A percentile compares a stretch with the other conserved stretches of the same genome.
phyloP scores from a whole-genome alignment of 495 filamentous ascomycete genomes.

The Aspergillus indologenus region DNA sequence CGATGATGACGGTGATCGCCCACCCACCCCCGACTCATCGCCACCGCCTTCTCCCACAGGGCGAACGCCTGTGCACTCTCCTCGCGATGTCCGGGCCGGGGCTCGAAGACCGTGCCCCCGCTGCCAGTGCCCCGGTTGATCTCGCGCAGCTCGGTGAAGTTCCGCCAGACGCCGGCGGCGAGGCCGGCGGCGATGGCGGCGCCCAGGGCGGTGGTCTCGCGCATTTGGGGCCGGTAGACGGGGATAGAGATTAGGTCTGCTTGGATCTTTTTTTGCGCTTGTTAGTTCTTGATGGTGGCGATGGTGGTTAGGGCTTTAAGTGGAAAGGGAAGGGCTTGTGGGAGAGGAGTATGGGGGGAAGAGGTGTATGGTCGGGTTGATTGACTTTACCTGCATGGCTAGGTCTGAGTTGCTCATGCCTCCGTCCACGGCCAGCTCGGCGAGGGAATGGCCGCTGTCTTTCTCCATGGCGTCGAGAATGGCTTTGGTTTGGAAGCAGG shows the following conservation, averaged over 20 bases:
- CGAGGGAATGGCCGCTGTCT: constrained; percentile 78
- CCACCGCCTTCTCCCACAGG: constrained; percentile 80
- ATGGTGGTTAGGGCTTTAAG: too few species aligned
- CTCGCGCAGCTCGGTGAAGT: constrained; percentile 72
- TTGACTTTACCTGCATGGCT: constrained; percentile 80
- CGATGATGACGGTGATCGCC: constrained; percentile 1
- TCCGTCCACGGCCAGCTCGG: constrained; percentile 82
- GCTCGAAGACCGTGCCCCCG: constrained; percentile 71
- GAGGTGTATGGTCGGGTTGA: too few species aligned
- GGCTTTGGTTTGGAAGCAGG: constrained; percentile 92
- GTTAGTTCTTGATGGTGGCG: neutral
- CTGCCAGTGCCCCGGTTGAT: constrained; percentile 72
- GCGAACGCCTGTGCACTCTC: constrained; percentile 63
- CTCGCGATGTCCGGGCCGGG: constrained; percentile 53
- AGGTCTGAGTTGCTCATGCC: constrained; percentile 92
- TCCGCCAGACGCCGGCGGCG: constrained; percentile 76
- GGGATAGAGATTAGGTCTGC: constrained; percentile 45
- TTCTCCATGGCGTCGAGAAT: constrained; percentile 94
- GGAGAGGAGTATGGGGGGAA: too few species aligned
- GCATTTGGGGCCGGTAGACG: constrained; percentile 60
- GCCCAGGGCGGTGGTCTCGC: constrained; percentile 89
- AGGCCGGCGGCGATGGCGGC: constrained; percentile 95
- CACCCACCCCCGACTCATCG: constrained; percentile 81
- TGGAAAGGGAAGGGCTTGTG: too few species aligned
- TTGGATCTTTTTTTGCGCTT: constrained; percentile 30